phyloP scores from a whole-genome alignment of 1,284 basidiomycete species.

The Termitomyces sp. region DNA sequence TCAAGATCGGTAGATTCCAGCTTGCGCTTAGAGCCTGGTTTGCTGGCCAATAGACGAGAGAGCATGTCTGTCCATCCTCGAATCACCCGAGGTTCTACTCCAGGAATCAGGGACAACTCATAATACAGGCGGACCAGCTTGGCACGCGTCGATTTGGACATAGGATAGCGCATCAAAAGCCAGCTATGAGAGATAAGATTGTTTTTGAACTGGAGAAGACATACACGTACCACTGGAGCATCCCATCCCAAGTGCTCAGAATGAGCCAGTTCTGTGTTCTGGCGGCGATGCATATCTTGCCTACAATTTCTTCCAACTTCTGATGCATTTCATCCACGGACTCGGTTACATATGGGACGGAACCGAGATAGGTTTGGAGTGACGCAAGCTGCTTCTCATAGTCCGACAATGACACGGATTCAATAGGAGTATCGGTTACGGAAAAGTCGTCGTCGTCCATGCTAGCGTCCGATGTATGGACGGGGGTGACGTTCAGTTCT shows the following conservation, averaged over 20 bases:
- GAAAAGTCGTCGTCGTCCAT: conserved; percentile 53
- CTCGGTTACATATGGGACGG: conserved; percentile 79
- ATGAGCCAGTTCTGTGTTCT: conserved; percentile 74
- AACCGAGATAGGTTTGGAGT: conserved; percentile 59
- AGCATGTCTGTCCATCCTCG: conserved; percentile 73
- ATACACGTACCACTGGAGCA: conserved; percentile 63
- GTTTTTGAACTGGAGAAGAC: conserved; percentile 3
- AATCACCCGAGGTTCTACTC: conserved; percentile 66
- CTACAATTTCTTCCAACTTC: conserved; percentile 69
- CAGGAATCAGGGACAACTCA: conserved; percentile 70
- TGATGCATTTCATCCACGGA: conserved; percentile 71
- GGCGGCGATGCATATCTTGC: conserved; percentile 68
- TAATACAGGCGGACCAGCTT: conserved; percentile 80
- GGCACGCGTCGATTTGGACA: conserved; percentile 68
- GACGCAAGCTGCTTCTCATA: conserved; percentile 52
- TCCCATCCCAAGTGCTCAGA: conserved; percentile 64
- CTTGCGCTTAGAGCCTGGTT: conserved; percentile 56
- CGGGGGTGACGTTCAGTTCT: neutral
- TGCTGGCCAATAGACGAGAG: conserved; percentile 62
- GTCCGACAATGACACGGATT: conserved; percentile 27
- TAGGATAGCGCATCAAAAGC: conserved; percentile 79
- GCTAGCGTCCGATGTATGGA: conserved; percentile 6
- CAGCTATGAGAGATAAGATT: conserved; percentile 47
- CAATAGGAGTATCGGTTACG: conserved; percentile 39
- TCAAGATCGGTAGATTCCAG: conserved; percentile 67